Percentiles rank a stretch among this genome's conserved stretches.
Conservation (phyloP, 345 rosid species). For the Camelina neglecta region DNA sequence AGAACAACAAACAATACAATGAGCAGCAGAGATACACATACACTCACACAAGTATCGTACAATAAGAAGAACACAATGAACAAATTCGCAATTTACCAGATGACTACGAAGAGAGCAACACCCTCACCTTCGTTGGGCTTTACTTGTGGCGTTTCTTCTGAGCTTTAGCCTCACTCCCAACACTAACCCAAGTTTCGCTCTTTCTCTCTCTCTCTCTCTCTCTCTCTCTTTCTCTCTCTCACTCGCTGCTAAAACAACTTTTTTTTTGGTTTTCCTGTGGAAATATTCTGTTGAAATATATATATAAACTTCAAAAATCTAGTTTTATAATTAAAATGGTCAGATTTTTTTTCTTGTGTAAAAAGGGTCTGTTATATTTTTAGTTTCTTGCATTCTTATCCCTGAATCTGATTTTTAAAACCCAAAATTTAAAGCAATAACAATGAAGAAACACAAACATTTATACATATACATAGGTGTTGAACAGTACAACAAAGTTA, state of each 20-base stretch:
- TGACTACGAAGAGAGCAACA: slow-evolving; percentile 19
- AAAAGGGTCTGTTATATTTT: slow-evolving; percentile 29
- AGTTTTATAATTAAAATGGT: slow-evolving; percentile 35
- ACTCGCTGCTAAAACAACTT: slow-evolving; percentile 26
- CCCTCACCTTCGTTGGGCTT: slow-evolving; percentile 25
- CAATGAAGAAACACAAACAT: neutral
- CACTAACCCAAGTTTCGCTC: slow-evolving; percentile 27
- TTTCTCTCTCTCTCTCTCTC: neutral
- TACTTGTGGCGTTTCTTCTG: slow-evolving; percentile 33
- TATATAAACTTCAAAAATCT: slow-evolving; percentile 30
- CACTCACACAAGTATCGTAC: slow-evolving; percentile 9
- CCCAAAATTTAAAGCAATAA: neutral
- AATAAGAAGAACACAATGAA: slow-evolving; percentile 23
- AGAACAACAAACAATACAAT: slow-evolving; percentile 21
- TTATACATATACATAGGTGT: neutral
- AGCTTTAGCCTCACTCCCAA: slow-evolving; percentile 23
- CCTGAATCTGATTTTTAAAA: slow-evolving; percentile 12
- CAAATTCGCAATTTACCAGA: slow-evolving; percentile 42
- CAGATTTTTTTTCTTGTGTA: slow-evolving; percentile 28
- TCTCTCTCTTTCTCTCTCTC: slow-evolving; percentile 15
- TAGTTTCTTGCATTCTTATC: slow-evolving; percentile 35
- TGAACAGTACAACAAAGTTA: slow-evolving; percentile 17
- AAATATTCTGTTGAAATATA: slow-evolving; percentile 3
- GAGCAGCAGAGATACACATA: slow-evolving; percentile 13
- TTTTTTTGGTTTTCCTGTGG: slow-evolving; percentile 28